Conservation (phyloP, 2,329 filamentous ascomycete genomes). For the Cladosporium sp. region DNA sequence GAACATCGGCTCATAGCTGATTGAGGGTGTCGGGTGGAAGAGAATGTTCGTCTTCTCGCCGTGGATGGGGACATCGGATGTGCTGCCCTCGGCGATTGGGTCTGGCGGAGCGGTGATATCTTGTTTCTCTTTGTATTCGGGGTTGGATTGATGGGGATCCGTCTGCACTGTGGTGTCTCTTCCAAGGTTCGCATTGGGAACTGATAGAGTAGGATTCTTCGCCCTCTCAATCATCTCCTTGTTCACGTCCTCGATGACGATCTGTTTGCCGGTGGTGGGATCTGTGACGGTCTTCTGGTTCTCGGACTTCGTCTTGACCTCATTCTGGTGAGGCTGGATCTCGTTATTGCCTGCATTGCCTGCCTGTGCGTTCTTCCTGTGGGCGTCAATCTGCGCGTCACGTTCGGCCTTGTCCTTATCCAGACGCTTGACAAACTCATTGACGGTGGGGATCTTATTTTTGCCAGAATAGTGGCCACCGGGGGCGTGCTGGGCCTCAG, state of each 20-base stretch:
- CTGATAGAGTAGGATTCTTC: slow-evolving; percentile 73
- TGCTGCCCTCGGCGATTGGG: slow-evolving; percentile 76
- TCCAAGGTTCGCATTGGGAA: slow-evolving; percentile 86
- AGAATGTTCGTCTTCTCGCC: slow-evolving; percentile 96
- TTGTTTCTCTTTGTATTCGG: slow-evolving; percentile 81
- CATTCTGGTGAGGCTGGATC: slow-evolving; percentile 51
- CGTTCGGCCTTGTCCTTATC: slow-evolving; percentile 77
- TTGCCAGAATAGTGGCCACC: slow-evolving; percentile 70
- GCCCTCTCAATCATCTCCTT: slow-evolving; percentile 69
- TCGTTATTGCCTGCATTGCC: slow-evolving; percentile 36
- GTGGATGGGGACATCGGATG: slow-evolving; percentile 91
- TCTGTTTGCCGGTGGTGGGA: slow-evolving; percentile 81
- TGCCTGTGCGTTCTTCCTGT: slow-evolving; percentile 35
- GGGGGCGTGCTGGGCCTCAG: slow-evolving; percentile 50
- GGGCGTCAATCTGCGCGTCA: slow-evolving; percentile 69
- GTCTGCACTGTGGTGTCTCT: slow-evolving; percentile 74
- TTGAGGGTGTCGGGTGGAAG: slow-evolving; percentile 89
- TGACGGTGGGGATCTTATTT: slow-evolving; percentile 86
- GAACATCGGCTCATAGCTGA: slow-evolving; percentile 90
- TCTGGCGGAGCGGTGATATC: slow-evolving; percentile 90
- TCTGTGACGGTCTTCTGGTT: slow-evolving; percentile 71
- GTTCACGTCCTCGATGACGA: slow-evolving; percentile 81
- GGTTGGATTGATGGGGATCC: slow-evolving; percentile 67
- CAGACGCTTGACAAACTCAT: slow-evolving; percentile 76
- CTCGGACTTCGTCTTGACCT: slow-evolving; percentile 47